Evolutionary conservation across 768 basidiomycete genomes (phyloP).

Genomic region (Tricholoma bakamatsutake): DNA sequence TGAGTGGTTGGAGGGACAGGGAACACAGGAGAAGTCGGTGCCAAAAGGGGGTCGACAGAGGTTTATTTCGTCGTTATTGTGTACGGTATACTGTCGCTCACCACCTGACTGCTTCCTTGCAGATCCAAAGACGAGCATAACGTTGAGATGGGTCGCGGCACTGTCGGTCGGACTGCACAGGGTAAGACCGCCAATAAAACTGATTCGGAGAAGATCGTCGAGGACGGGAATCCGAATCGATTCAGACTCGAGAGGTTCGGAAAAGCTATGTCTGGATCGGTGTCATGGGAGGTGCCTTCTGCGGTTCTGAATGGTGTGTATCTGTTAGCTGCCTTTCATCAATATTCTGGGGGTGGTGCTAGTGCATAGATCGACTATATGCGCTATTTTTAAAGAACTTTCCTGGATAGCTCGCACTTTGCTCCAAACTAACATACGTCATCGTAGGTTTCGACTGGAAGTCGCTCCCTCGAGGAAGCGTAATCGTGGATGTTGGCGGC

Average conservation of each 20-base stretch:
- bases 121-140: slow-evolving; percentile 1
- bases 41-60: slow-evolving; percentile 3
- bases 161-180: slow-evolving; percentile 3
- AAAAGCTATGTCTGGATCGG: slow-evolving; percentile 69
- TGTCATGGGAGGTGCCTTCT: slow-evolving; percentile 63
- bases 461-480: slow-evolving; percentile 39
- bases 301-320: slow-evolving; percentile 48
- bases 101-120: background rate
- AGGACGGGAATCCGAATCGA: slow-evolving; percentile 29
- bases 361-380: background rate
- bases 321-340: background rate
- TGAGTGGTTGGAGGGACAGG: slow-evolving; percentile 66
- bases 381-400: background rate
- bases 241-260: slow-evolving; percentile 65
- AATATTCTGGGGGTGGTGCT: background rate
- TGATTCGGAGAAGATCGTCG: background rate
- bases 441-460: slow-evolving; percentile 53
- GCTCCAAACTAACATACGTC: background rate
- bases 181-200: background rate
- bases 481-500: slow-evolving; percentile 66
- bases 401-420: background rate
- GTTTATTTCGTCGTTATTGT: background rate
- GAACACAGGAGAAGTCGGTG: background rate
- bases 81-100: background rate
- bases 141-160: slow-evolving; percentile 18